Base-by-base conservation (phyloP, 2,329 filamentous ascomycete species). In the Coniochaeta ligniaria region DNA sequence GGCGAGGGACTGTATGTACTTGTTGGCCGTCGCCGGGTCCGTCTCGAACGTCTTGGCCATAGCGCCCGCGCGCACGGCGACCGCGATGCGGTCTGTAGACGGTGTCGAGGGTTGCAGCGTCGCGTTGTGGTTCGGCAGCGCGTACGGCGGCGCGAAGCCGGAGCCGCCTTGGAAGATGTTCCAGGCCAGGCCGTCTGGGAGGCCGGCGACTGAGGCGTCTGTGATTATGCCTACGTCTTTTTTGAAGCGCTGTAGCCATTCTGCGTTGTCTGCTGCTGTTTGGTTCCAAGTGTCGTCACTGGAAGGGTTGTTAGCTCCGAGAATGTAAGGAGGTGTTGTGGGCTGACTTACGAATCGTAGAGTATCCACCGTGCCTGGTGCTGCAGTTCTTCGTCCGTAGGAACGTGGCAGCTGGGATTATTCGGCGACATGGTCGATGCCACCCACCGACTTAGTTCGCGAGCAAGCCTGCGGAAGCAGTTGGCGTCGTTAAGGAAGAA, bases 261-360 rank as follows among this genome's bases (percentile, higher is more conserved):
- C 84, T 0, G 76, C 78, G 64, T 87, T 87, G 66, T 87, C 85
- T 33, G 84, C 84, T 0, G 83, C 82, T 0, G 84, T 87, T 65
- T 85, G 81, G 68, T 87, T 87, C 81, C 83, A 86, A 2, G 83
- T 82, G 65, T 87, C 84, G 60, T 87, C 84, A 60, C 82, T 84
- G 52, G 54, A 3, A 26, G 7, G 5, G 41, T 26, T 54, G 64
- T 70, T 63, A 73, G 66, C 57, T 38, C 26, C 11, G 24, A 31
- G 47, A 12, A 35, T 8, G 24, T 12, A 47, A 7, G 36, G 24
- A 9, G n/a, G n/a, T 38, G 24, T 41, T 14, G 8, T 47, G 35
- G 12, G 7, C 22, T 3, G 16, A 76, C 82, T 72, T 71, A 85
- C 78, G 85, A 83, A 60, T 87, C 83, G 61, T 85, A 87, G 0